These are phyloP conservation scores for Onygena corvina DNA, from an alignment of 2,329 filamentous ascomycete species.

Conservation along the genomic window DNA sequence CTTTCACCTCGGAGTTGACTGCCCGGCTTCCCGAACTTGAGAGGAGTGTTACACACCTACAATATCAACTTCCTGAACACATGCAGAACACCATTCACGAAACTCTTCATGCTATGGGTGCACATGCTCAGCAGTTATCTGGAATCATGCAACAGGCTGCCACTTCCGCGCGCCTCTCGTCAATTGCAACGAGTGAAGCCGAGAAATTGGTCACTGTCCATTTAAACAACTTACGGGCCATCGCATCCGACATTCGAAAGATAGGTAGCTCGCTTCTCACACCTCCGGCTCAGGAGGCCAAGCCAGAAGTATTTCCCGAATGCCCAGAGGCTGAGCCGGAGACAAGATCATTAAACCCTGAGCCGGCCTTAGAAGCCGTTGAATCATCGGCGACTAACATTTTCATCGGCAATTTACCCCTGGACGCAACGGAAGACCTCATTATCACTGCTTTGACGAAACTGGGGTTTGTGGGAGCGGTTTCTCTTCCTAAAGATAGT, in stretches of 20 bases:
- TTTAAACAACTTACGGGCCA: slow-evolving; percentile 28
- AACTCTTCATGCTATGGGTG: slow-evolving; percentile 28
- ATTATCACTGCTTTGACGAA: slow-evolving; percentile 29
- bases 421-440: slow-evolving; percentile 26
- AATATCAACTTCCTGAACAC: slow-evolving; percentile 27
- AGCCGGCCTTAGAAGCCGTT: neutral
- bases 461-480: slow-evolving; percentile 27
- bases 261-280: slow-evolving; percentile 29
- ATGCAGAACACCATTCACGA: slow-evolving; percentile 27
- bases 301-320: neutral
- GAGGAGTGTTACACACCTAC: slow-evolving; percentile 26
- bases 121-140: slow-evolving; percentile 27
- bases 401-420: slow-evolving; percentile 33
- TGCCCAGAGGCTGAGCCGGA: neutral
- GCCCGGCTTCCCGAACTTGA: slow-evolving; percentile 30
- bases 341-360: neutral
- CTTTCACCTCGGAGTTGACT: slow-evolving; percentile 27
- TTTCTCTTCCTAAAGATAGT: slow-evolving; percentile 26
- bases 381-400: slow-evolving; percentile 18
- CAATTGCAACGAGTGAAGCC: slow-evolving; percentile 26
- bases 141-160: slow-evolving; percentile 30
- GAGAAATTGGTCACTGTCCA: slow-evolving; percentile 29
- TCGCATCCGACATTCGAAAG: slow-evolving; percentile 33
- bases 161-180: slow-evolving; percentile 24
- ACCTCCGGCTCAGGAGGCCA: slow-evolving; percentile 22